A percentile compares a stretch with the other conserved stretches of the same genome.
Evolutionary conservation across 2,329 filamentous ascomycete genomes (phyloP).

Genomic region (Pseudopyrenochaeta lycopersici): DNA sequence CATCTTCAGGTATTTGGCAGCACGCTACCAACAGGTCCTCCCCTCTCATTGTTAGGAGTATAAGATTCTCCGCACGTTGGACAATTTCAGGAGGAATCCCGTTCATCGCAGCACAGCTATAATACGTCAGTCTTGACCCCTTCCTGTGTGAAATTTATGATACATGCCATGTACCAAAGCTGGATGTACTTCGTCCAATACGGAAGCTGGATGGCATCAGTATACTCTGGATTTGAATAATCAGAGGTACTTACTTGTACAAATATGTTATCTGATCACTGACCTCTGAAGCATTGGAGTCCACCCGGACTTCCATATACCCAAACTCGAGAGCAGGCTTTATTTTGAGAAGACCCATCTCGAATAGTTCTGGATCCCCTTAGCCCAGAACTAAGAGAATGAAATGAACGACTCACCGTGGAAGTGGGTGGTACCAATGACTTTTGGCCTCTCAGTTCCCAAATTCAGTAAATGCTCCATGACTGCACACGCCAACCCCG

Average conservation of each 20-base stretch:
- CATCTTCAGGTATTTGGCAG: conserved; percentile 69
- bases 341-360: conserved; percentile 65
- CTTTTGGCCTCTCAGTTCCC: conserved; percentile 62
- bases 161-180: conserved; percentile 77
- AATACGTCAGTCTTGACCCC: conserved; percentile 6
- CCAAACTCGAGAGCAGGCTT: conserved; percentile 65
- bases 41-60: conserved; percentile 72
- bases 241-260: conserved; percentile 63
- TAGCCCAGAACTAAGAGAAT: conserved; percentile 58
- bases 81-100: conserved; percentile 79
- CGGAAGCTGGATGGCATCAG: conserved; percentile 53
- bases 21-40: conserved; percentile 81
- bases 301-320: conserved; percentile 76
- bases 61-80: conserved; percentile 77
- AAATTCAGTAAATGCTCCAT: conserved; percentile 65
- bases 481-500: conserved; percentile 69
- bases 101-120: conserved; percentile 82
- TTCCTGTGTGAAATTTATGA: too few relatives aligned
- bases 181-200: conserved; percentile 75
- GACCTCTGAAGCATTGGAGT: conserved; percentile 59
- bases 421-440: conserved; percentile 70
- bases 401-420: conserved; percentile 57
- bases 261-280: conserved; percentile 77
- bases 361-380: conserved; percentile 70
- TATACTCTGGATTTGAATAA: background rate